Conservation (phyloP, 169 alveolate genomes). For the Cryptosporidium xiaoi region DNA sequence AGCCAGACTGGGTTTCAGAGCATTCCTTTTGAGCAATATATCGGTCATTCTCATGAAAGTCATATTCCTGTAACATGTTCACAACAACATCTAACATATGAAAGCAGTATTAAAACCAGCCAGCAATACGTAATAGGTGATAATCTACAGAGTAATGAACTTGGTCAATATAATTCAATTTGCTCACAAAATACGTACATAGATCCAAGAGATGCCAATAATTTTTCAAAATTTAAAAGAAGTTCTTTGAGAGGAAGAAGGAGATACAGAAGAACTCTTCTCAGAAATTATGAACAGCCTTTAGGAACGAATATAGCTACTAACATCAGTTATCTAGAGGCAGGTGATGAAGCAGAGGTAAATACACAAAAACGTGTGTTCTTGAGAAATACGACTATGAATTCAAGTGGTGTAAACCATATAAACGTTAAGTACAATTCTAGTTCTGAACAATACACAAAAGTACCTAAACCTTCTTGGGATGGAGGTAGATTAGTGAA, state of each 20-base stretch:
- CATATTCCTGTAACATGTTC: conserved; percentile 15
- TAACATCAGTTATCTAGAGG: not conserved
- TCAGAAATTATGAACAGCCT: conserved; percentile 59
- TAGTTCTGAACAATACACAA: conserved; percentile 17
- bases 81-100: conserved; percentile 9
- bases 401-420: not conserved
- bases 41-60: not conserved
- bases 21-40: conserved; percentile 7
- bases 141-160: conserved; percentile 2
- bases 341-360: not conserved
- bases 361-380: conserved; percentile 42
- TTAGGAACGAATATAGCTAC: not conserved
- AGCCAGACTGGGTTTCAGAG: not conserved
- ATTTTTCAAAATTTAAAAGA: conserved; percentile 22
- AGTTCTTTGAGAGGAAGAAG: conserved; percentile 68
- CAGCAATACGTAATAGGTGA: not conserved
- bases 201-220: conserved; percentile 28
- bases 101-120: conserved; percentile 4
- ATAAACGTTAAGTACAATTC: conserved; percentile 17
- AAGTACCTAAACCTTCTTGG: conserved; percentile 64
- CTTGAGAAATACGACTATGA: conserved; percentile 19
- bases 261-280: conserved; percentile 62
- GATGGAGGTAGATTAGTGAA: conserved; percentile 73
- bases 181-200: not conserved
- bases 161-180: not conserved